Evolutionary conservation across 148 eudicot genomes (phyloP), one percentile per base, ranked within the genome.

Genomic region (Amaranthus hypochondriacus): DNA sequence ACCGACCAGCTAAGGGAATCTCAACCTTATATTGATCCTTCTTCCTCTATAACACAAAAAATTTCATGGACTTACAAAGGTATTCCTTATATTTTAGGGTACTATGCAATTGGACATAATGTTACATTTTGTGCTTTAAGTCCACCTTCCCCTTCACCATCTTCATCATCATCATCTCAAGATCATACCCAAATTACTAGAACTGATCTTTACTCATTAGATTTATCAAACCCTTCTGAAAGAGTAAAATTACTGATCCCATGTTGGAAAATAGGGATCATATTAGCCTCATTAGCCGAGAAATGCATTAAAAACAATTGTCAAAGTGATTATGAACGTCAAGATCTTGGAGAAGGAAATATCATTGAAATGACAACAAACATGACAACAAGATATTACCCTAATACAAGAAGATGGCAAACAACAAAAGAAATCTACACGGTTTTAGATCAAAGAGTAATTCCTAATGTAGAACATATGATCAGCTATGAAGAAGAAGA

Each of bases 91-190:
- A 60, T 92, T 6, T 54, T 92, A 46, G 97, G 95, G 42, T 92
- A 92, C 73, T 84, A 86, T 69, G 91, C 92, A 0, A 80, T 89
- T 4, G 97, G 95, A n/a, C 69, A 84, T 15, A 84, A 77, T 44
- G 86, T 88, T 2, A 92, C 92, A 10, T 89, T 92, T 59, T 92
- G 95, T 58, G 97, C 97, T 4, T 57, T 92, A 42, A 89, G 90
- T 43, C 86, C 83, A 48, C 68, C 87, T 0, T 55, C 67, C 52
- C 9, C 73, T 42, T 47, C 50, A 56, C 46, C 44, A 0, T 46
- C 73, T 49, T 39, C 73, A 12, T 9, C 43, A 0, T 48, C 68
- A 10, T 55, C 56, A 3, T 4, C 74, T 10, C 80, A 76, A 9
- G 80, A 82, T 21, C 59, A 66, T 46, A 6, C 48, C 12, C 71